These are phyloP conservation scores for Nothomitra cinnamomea DNA, from an alignment of 2,329 filamentous ascomycete species.

Conservation along the genomic window DNA sequence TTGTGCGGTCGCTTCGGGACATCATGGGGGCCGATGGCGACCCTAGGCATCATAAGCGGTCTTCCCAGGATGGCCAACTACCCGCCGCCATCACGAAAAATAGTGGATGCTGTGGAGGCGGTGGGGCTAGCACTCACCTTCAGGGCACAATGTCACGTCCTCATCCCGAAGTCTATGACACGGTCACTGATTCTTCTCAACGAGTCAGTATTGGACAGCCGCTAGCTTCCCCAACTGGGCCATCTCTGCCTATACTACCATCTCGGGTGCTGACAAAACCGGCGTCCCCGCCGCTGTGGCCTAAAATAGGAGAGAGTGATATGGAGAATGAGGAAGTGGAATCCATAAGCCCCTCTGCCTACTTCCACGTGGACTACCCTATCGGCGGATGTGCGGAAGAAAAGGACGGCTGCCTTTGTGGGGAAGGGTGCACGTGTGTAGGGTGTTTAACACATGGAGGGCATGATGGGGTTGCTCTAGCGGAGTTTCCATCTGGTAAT, in stretches of 20 bases:
- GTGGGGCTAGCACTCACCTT: not conserved
- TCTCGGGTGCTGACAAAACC: not conserved
- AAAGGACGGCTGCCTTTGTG: conserved; percentile 3
- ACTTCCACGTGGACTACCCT: conserved; percentile 6
- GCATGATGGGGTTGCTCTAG: conserved; percentile 1
- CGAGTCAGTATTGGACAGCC: not conserved
- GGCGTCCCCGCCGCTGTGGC: not conserved
- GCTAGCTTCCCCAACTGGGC: no score
- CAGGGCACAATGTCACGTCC: not conserved
- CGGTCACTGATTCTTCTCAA: not conserved
- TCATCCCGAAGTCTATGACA: not conserved
- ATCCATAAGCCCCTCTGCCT: conserved; percentile 3
- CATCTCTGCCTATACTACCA: not conserved
- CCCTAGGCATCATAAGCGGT: not conserved
- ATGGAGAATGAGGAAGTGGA: conserved; percentile 1
- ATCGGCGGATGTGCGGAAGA: conserved; percentile 1
- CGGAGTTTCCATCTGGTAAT: not conserved
- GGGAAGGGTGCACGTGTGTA: conserved; percentile 5
- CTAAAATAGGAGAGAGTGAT: not conserved
- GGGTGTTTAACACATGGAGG: conserved; percentile 4
- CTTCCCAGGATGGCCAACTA: not conserved
- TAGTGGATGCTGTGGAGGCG: not conserved
- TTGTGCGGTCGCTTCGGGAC: conserved; percentile 4
- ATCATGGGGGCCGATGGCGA: conserved; percentile 4
- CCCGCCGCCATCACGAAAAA: not conserved